Base-by-base conservation (phyloP, 352 stramenopile species). In the Phytophthora pluvialis region DNA sequence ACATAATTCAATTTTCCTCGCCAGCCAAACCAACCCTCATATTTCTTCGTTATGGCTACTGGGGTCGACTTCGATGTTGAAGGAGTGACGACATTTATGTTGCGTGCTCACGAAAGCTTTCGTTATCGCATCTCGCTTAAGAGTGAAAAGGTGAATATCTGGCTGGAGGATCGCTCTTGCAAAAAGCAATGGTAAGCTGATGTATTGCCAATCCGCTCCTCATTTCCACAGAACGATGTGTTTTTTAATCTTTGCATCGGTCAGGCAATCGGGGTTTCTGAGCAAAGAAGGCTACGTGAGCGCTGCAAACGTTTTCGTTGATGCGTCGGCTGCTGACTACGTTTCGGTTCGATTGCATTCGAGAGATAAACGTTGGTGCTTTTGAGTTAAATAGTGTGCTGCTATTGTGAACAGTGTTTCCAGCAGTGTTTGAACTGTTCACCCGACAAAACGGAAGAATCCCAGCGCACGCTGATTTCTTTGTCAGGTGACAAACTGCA, bases 211-310 rank as follows among this genome's bases (percentile, higher is more conserved):
- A 9, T 12, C 11, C 5, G 13, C 25, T 15, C 3, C 12, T 0
- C 18, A 31, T 32, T 8, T n/a, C 18, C 13, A 25, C 8, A 45
- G 26, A 31, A 18, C 11, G 11, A 48, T 16, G 11, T 29, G 11
- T 29, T 3, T 29, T 3, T 32, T 32, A 11, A 47, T 16, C 3
- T 4, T 3, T 3, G 1, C 16, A 6, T 29, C 5, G 18, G 16
- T 3, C n/a, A 71, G 63, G 63, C 56, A 71, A 57, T 54, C 63
- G 3, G 63, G 56, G 2, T 59, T 58, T 49, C 5, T 72, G 16
- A 56, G 11, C 32, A 72, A 64, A 49, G 45, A 50, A 43, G 51
- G 56, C 1, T 72, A 68, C 12, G 58, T 72, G 31, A 68, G 58
- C 0, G 12, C 32, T 9, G 38, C 64, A 4, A 72, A 67, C 21